phyloP scores from a whole-genome alignment of 1,139 yeast species.

The Protomyces macrosporus region DNA sequence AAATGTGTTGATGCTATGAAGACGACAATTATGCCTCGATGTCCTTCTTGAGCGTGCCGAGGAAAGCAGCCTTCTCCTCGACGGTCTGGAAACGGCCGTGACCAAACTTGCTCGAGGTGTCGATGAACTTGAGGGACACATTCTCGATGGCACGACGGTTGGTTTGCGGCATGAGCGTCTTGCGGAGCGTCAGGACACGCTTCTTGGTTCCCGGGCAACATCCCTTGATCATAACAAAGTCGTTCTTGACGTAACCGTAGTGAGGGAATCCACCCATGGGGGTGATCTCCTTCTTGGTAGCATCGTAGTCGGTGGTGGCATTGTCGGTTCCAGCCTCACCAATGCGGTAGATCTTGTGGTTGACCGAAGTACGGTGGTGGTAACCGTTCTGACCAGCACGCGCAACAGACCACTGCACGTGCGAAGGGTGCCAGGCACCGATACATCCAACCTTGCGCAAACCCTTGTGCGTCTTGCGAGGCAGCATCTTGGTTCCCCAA shows the following conservation, averaged over 20 bases:
- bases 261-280: slow-evolving; percentile 99
- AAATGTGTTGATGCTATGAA: neutral
- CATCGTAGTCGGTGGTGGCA: slow-evolving; percentile 97
- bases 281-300: slow-evolving; percentile 98
- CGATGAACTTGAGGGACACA: slow-evolving; percentile 98
- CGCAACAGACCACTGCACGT: slow-evolving; percentile 99
- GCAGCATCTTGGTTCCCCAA: slow-evolving; percentile 99
- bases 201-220: slow-evolving; percentile 99
- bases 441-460: slow-evolving; percentile 99
- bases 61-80: slow-evolving; percentile 99
- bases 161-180: slow-evolving; percentile 95
- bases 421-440: slow-evolving; percentile 99
- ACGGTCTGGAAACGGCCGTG: slow-evolving; percentile 99
- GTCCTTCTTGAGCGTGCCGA: slow-evolving; percentile 99
- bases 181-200: slow-evolving; percentile 99
- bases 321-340: slow-evolving; percentile 85
- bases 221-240: slow-evolving; percentile 95
- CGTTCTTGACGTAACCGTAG: slow-evolving; percentile 97
- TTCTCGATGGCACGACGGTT: slow-evolving; percentile 96
- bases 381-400: slow-evolving; percentile 99
- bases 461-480: slow-evolving; percentile 99
- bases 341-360: slow-evolving; percentile 99
- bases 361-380: slow-evolving; percentile 99
- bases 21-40: neutral
- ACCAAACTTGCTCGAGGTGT: slow-evolving; percentile 99